phyloP scores from a whole-genome alignment of 1,139 yeast genomes.

The Hyphopichia fennica region DNA sequence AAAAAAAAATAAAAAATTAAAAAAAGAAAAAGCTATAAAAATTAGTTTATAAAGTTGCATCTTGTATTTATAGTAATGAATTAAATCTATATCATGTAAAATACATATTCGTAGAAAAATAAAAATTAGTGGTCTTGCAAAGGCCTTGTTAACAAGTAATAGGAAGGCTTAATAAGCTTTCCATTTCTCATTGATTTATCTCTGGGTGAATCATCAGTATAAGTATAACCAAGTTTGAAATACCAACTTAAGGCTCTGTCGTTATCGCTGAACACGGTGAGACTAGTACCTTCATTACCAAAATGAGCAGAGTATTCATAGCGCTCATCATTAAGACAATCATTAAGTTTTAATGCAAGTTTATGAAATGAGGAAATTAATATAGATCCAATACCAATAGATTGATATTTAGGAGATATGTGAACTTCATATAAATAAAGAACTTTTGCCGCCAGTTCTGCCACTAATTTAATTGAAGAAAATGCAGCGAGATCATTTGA shows the following conservation, averaged over 20 bases:
- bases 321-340: not conserved
- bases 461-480: conserved; percentile 43
- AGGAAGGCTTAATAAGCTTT: conserved; percentile 39
- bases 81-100: not conserved
- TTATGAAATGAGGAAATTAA: conserved; percentile 32
- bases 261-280: conserved; percentile 57
- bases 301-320: conserved; percentile 7
- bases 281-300: conserved; percentile 29
- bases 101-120: not conserved
- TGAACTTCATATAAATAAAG: conserved; percentile 59
- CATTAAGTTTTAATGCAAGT: conserved; percentile 17
- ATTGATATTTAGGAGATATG: conserved; percentile 29
- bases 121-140: not conserved
- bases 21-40: not conserved
- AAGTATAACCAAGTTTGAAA: conserved; percentile 32
- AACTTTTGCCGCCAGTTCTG: conserved; percentile 28
- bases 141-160: conserved; percentile 21
- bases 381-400: conserved; percentile 30
- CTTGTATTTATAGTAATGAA: not conserved
- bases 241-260: conserved; percentile 46
- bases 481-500: conserved; percentile 34
- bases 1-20: not conserved
- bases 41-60: not conserved
- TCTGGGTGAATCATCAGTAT: conserved; percentile 42
- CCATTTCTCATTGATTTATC: conserved; percentile 42